These are phyloP conservation scores for Cystobasidium ongulense DNA, from an alignment of 768 basidiomycete species.

Conservation along the genomic window DNA sequence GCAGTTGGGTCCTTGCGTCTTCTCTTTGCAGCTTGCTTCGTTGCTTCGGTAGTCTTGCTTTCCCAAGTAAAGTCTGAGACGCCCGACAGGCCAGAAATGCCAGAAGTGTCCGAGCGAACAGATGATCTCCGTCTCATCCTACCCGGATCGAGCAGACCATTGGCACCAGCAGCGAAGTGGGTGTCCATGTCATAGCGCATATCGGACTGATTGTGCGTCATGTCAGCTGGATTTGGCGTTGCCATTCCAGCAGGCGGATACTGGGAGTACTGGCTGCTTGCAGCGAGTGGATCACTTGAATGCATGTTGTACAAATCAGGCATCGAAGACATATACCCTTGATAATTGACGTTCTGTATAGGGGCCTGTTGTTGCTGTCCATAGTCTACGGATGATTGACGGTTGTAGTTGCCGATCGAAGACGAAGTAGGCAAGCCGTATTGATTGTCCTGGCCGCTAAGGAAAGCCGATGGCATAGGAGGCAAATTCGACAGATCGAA, in stretches of 20 bases:
- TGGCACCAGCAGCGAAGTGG: not conserved
- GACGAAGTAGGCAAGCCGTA: not conserved
- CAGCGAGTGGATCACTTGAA: not conserved
- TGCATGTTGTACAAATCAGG: not conserved
- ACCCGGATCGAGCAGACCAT: not conserved
- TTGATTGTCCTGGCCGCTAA: not conserved
- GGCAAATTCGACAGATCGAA: not conserved
- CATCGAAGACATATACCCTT: not conserved
- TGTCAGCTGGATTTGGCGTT: not conserved
- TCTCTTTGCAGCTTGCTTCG: constrained; percentile 31
- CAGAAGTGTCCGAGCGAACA: constrained; percentile 14
- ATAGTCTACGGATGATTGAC: not conserved
- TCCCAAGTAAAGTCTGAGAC: constrained; percentile 16
- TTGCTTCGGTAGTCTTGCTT: constrained; percentile 33
- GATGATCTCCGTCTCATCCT: constrained; percentile 16
- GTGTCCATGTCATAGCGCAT: not conserved
- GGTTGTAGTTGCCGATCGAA: not conserved
- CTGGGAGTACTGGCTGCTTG: not conserved
- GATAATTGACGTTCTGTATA: not conserved
- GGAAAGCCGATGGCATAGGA: not conserved
- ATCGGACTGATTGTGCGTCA: not conserved
- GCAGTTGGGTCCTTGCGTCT: constrained; percentile 31
- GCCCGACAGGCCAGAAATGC: constrained; percentile 6
- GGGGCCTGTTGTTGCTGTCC: not conserved
- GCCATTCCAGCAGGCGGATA: not conserved